phyloP scores from a whole-genome alignment of 2,329 filamentous ascomycete species.

The Sodiomyces alkalinus region DNA sequence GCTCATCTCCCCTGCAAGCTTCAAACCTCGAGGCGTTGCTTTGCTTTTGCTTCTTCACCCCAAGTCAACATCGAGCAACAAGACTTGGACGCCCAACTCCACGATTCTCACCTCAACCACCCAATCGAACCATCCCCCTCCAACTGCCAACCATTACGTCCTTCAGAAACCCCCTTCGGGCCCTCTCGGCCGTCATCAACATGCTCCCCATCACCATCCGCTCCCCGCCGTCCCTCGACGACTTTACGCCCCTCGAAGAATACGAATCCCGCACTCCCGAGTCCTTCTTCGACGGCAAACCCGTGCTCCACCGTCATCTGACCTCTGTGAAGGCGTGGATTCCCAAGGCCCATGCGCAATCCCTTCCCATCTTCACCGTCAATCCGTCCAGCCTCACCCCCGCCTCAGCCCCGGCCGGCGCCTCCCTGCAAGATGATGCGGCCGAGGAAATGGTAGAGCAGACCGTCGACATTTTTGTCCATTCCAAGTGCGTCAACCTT shows the following conservation, averaged over 20 bases:
- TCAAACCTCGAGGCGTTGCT: no score
- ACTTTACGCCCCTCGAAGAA: conserved; percentile 50
- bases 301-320: conserved; percentile 53
- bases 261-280: conserved; percentile 59
- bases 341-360: conserved; percentile 35
- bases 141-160: no score
- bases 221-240: conserved; percentile 35
- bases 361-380: conserved; percentile 36
- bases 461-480: conserved; percentile 40
- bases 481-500: conserved; percentile 17
- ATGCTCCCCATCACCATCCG: conserved; percentile 41
- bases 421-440: conserved; percentile 16
- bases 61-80: no score
- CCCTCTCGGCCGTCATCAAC: conserved; percentile 4
- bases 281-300: conserved; percentile 56
- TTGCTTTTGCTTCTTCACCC: no score
- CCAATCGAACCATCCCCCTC: no score
- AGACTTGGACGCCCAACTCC: no score
- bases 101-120: no score
- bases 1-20: no score
- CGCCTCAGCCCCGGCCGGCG: conserved; percentile 17
- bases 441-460: conserved; percentile 25
- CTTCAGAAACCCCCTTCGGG: conserved; percentile 2
- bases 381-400: conserved; percentile 19
- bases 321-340: conserved; percentile 41